Evolutionary conservation across 805 yeast species (phyloP).

Genomic region (Millerozyma miso): DNA sequence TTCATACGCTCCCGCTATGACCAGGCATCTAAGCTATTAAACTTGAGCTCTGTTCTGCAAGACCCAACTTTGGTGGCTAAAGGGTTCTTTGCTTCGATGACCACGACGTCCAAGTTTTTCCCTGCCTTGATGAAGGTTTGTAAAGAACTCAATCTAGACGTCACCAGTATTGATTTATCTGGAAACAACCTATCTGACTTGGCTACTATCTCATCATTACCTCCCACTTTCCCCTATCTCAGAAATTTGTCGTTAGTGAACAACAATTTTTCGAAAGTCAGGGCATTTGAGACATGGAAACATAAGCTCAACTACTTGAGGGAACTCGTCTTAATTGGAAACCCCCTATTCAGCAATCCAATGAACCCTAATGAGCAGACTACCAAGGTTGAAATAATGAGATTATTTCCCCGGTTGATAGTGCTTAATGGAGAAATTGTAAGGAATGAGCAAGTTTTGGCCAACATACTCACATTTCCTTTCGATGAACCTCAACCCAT

Average conservation of each 20-base stretch:
- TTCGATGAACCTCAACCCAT: slow-evolving; percentile 51
- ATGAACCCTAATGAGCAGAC: slow-evolving; percentile 27
- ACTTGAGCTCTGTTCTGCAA: slow-evolving; percentile 58
- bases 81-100: slow-evolving; percentile 61
- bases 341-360: slow-evolving; percentile 56
- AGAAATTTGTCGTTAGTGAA: slow-evolving; percentile 76
- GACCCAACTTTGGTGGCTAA: slow-evolving; percentile 57
- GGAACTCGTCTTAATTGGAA: slow-evolving; percentile 74
- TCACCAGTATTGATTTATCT: slow-evolving; percentile 69
- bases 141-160: slow-evolving; percentile 45
- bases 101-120: slow-evolving; percentile 76
- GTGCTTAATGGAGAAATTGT: slow-evolving; percentile 75
- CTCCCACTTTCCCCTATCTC: slow-evolving; percentile 70
- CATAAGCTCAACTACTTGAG: slow-evolving; percentile 68
- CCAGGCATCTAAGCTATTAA: slow-evolving; percentile 58
- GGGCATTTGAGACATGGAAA: slow-evolving; percentile 68
- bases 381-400: slow-evolving; percentile 60
- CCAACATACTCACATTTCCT: slow-evolving; percentile 51
- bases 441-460: slow-evolving; percentile 65
- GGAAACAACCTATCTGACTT: slow-evolving; percentile 59
- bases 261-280: slow-evolving; percentile 59
- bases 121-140: slow-evolving; percentile 87
- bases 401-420: slow-evolving; percentile 73
- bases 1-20: slow-evolving; percentile 69
- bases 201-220: slow-evolving; percentile 53